phyloP scores from a whole-genome alignment of 1,139 yeast genomes.

The Blastobotrys malaysiensis region DNA sequence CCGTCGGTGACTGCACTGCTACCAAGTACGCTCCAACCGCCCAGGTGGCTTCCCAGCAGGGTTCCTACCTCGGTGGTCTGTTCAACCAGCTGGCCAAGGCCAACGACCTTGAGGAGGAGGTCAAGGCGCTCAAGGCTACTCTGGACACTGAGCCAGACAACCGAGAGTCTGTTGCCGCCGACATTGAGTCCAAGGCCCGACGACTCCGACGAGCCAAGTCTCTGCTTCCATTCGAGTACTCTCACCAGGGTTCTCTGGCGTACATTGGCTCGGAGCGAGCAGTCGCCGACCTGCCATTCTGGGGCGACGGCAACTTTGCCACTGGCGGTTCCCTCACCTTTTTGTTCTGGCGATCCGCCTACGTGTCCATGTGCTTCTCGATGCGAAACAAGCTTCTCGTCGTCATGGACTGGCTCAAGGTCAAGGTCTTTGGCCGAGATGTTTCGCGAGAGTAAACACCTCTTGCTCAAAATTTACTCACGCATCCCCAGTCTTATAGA shows the following conservation, averaged over 20 bases:
- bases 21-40: slow-evolving; percentile 94
- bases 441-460: slow-evolving; percentile 37
- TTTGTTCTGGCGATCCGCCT: slow-evolving; percentile 92
- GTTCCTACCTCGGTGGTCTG: slow-evolving; percentile 68
- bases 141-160: slow-evolving; percentile 33
- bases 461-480: not conserved
- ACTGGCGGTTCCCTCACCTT: slow-evolving; percentile 84
- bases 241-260: slow-evolving; percentile 60
- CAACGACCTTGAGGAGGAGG: slow-evolving; percentile 50
- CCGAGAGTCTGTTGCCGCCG: slow-evolving; percentile 31
- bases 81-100: slow-evolving; percentile 66
- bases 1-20: slow-evolving; percentile 89
- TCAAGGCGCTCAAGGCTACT: slow-evolving; percentile 38
- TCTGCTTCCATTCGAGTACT: slow-evolving; percentile 64
- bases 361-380: slow-evolving; percentile 87
- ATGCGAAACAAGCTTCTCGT: slow-evolving; percentile 83
- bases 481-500: not conserved
- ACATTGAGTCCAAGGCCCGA: slow-evolving; percentile 37
- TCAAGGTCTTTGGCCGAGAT: slow-evolving; percentile 85
- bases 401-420: slow-evolving; percentile 82
- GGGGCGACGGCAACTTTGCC: slow-evolving; percentile 83
- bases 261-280: slow-evolving; percentile 85
- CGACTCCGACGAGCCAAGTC: slow-evolving; percentile 56
- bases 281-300: slow-evolving; percentile 76
- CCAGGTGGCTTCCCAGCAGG: slow-evolving; percentile 96